Evolutionary conservation across 2,329 filamentous ascomycete genomes (phyloP), one percentile per base, ranked within the genome.

Genomic region (Penicillium sp.): DNA sequence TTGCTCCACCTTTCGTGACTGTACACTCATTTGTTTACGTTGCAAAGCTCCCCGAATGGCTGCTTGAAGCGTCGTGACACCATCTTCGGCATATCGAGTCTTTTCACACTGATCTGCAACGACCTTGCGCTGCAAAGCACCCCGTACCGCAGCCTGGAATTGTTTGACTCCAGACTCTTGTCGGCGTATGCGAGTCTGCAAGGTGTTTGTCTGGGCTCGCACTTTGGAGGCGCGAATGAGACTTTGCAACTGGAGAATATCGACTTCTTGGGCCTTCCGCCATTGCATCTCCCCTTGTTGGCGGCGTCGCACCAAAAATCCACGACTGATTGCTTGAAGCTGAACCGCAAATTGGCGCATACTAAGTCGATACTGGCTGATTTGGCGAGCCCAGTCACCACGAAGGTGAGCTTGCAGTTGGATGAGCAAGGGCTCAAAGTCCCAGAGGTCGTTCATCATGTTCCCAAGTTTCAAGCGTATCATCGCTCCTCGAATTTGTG

Each of bases 371-470:
- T 96, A 96, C 46, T 80, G 79, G 50, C 84, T 79, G 41, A 97
- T 79, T 62, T 96, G 88, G 31, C 91, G 77, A 2, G 87, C 79
- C 68, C 87, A 95, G 56, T 94, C 88, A 37, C 89, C 94, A 43
- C 93, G 82, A 39, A 97, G 85, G 26, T 84, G 80, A 6, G 90
- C 81, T 64, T 98, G 94, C 7, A 98, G 73, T 36, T 94, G 84
- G 29, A 91, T 70, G 18, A 98, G 68, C 63, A 78, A 74, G 17
- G 83, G 77, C 64, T 98, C 93, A 9, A 79, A 77, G 47, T 93
- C 85, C 93, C 93, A 98, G 3, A 98, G 76, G 29, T 79, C 70
- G 57, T 95, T 86, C 93, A 98, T 97, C 39, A 81, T 76, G 34
- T 84, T 74, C 4, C 88, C 89, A 2, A 97, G 78, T 39, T 76